Conservation (phyloP, 352 stramenopile species). For the Phytophthora fragariaefolia region DNA sequence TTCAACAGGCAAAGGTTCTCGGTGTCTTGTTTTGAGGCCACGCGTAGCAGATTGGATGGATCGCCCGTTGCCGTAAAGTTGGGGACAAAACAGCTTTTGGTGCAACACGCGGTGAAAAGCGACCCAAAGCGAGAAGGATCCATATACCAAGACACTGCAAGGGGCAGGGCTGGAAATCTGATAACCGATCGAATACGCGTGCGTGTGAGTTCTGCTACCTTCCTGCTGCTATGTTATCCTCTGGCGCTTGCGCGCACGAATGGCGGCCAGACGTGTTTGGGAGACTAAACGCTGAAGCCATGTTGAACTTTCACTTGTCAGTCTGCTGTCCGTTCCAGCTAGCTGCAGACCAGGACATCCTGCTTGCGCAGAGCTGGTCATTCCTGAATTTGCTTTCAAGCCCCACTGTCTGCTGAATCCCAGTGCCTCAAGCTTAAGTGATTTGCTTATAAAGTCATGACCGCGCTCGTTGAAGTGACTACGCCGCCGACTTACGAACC, state of each 20-base stretch:
- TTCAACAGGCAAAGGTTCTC: not conserved
- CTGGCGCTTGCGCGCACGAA: not conserved
- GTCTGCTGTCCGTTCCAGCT: conserved; percentile 3
- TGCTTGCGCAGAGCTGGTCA: conserved; percentile 7
- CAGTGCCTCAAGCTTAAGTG: not conserved
- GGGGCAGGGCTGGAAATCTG: conserved; percentile 17
- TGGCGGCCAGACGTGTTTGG: conserved; percentile 13
- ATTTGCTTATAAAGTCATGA: too few species aligned
- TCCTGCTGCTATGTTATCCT: not conserved
- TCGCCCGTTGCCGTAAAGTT: not conserved
- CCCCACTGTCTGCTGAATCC: not conserved
- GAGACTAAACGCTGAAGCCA: conserved; percentile 28
- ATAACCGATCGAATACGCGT: conserved; percentile 18
- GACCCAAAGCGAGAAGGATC: not conserved
- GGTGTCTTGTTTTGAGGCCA: not conserved
- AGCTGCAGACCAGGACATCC: not conserved
- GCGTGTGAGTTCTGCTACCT: not conserved
- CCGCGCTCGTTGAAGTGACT: conserved; percentile 36
- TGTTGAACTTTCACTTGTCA: conserved; percentile 27
- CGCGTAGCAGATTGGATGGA: conserved; percentile 10
- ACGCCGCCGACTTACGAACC: conserved; percentile 56
- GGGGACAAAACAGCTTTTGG: not conserved
- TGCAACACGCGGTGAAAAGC: not conserved
- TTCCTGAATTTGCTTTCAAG: conserved; percentile 26
- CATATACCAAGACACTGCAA: not conserved